Evolutionary conservation across 371 early-diverging fungal genomes (phyloP).

Genomic region (Chytridium lagenaria): DNA sequence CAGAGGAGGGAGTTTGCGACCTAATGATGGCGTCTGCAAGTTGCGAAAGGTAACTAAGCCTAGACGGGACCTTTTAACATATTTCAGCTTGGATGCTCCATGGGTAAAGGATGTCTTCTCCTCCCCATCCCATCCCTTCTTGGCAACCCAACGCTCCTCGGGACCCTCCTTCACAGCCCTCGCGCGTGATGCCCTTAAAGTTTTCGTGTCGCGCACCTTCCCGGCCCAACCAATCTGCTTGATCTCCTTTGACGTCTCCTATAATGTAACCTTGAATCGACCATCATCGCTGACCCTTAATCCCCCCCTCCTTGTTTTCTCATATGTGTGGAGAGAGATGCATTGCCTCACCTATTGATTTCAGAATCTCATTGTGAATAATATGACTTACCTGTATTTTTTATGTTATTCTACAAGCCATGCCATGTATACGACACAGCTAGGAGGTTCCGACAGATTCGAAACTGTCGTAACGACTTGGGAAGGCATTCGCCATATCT

Average conservation of each 20-base stretch:
- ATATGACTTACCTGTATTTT: not conserved
- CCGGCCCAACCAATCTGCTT: too few species aligned
- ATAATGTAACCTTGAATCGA: too few species aligned
- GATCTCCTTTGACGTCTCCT: too few species aligned
- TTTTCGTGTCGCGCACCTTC: not conserved
- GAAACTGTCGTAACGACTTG: not conserved
- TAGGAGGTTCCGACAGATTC: too few species aligned
- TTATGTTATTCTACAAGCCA: not conserved
- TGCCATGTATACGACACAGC: slow-evolving; percentile 7
- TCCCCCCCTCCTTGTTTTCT: not conserved
- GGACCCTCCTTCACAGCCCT: slow-evolving; percentile 2
- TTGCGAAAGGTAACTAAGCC: not conserved
- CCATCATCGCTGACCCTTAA: too few species aligned
- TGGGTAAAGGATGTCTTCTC: slow-evolving; percentile 12
- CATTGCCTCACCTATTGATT: too few species aligned
- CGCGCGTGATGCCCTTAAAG: not conserved
- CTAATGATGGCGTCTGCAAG: slow-evolving; percentile 8
- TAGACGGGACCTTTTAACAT: not conserved
- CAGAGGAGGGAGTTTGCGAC: not conserved
- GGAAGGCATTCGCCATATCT: slow-evolving; percentile 10
- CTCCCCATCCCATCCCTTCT: slow-evolving; percentile 5
- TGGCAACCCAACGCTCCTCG: not conserved
- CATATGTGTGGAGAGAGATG: too few species aligned
- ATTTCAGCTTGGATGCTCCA: slow-evolving; percentile 10
- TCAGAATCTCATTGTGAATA: too few species aligned